Conservation (phyloP, 139 green algal genomes). For the Chlamydomonas eustigma region DNA sequence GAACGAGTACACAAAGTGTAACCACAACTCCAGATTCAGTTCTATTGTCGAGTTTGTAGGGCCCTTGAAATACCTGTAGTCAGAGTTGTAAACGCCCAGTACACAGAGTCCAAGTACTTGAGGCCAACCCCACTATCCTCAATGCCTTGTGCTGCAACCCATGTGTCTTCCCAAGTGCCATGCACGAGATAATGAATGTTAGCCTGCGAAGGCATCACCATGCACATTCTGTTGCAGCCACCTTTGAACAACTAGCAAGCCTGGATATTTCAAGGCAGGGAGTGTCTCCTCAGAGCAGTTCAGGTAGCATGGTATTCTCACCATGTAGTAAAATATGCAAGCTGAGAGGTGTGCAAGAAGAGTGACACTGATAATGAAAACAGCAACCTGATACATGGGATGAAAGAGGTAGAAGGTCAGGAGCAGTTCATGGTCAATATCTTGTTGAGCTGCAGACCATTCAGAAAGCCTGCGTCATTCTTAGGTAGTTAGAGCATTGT, state of each 20-base stretch:
- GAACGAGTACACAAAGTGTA: too few species aligned
- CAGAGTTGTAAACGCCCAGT: constrained; percentile 41
- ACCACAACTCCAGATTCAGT: too few species aligned
- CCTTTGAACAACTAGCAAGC: neutral
- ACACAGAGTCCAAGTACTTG: constrained; percentile 22
- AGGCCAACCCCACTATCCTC: neutral
- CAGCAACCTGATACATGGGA: constrained; percentile 3
- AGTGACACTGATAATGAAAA: constrained; percentile 22
- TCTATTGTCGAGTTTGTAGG: too few species aligned
- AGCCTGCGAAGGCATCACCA: neutral
- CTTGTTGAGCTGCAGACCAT: too few species aligned
- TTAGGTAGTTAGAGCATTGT: too few species aligned
- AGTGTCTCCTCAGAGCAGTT: too few species aligned
- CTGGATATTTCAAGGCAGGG: neutral
- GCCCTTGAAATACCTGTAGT: too few species aligned
- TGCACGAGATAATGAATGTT: neutral
- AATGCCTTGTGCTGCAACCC: neutral
- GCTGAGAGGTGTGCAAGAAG: constrained; percentile 40
- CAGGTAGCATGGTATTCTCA: too few species aligned
- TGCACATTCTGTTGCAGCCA: neutral
- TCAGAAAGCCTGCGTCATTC: too few species aligned
- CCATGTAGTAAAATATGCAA: constrained; percentile 48
- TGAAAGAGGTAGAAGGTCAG: neutral
- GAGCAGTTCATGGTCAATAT: too few species aligned
- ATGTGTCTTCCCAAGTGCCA: neutral